Base-by-base conservation (phyloP, 192 early-diverging fungal species). In the Kappamyces sp. region DNA sequence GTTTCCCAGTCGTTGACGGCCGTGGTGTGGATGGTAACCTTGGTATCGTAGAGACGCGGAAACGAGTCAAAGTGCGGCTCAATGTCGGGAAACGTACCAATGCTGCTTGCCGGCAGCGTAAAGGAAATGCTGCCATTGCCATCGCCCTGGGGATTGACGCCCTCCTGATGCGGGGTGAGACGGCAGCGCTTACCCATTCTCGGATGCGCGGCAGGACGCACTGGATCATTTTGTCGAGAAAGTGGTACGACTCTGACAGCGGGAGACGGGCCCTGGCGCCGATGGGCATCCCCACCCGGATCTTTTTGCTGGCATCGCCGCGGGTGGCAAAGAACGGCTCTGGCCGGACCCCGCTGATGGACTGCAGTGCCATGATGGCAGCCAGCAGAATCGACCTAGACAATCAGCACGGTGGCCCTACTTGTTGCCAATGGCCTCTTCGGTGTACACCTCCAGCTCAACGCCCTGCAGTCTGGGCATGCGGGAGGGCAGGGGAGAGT, bases 21-120 rank as follows among this genome's bases (percentile, higher is more conserved):
- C 1, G 90, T 88, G 3, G 94, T 95, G 47, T 85, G 76, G 61
- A 97, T 85, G 32, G 81, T 83, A 51, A 99, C 84, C 50, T 85
- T 81, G 65, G 93, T 92, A 15, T 91, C 91, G 33, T 88, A 91
- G 69, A 95, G 78, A 54, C 83, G 67, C 7, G 96, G 96, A 66
- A 88, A 93, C 76, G 88, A 83, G 55, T 99, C 96, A 70, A 93
- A 97, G 65, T 90, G 87, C 39, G 84, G 85, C 69, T 99, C 96
- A 63, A 99, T 92, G 73, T 99, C 96, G 3, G 94, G 96, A 78
- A 97, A 99, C 54, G 90, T 72, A 3, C 92, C 90, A 33, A 99
- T 78, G 32, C 84, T 90, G 47, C 84, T 82, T 44, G 78, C 74
- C 40, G 90, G 92, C 50, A 99, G 87, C 33, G 86, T 87, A 64